phyloP scores from a whole-genome alignment of 345 rosid species.

The Crucihimalaya himalaica region DNA sequence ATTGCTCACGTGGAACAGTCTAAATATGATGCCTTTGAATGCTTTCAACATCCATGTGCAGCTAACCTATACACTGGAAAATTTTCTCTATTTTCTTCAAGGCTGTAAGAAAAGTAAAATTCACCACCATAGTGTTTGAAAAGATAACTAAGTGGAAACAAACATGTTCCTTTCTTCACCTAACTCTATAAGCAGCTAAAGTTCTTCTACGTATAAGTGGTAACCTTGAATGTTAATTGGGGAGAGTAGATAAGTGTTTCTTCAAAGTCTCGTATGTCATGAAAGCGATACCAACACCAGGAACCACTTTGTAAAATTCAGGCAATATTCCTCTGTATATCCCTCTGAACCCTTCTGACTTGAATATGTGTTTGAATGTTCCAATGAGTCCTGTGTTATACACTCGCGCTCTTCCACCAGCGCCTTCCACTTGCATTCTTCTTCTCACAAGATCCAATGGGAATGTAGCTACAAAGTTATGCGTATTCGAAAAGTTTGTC shows the following conservation, averaged over 20 bases:
- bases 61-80: conserved; percentile 46
- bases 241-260: conserved; percentile 47
- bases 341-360: conserved; percentile 78
- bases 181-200: conserved; percentile 24
- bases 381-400: conserved; percentile 76
- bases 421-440: conserved; percentile 97
- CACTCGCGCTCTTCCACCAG: conserved; percentile 82
- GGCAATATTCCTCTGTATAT: conserved; percentile 95
- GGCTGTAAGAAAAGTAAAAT: conserved; percentile 51
- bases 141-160: background rate
- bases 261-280: conserved; percentile 83
- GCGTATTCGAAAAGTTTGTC: background rate
- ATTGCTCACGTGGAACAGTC: conserved; percentile 13
- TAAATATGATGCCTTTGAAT: conserved; percentile 11
- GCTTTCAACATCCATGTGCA: background rate
- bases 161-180: conserved; percentile 23
- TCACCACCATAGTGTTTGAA: conserved; percentile 45
- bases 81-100: background rate
- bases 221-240: background rate
- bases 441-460: conserved; percentile 97
- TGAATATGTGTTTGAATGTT: conserved; percentile 71
- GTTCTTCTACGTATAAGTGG: conserved; percentile 18
- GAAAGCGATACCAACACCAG: conserved; percentile 89
- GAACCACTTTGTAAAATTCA: conserved; percentile 94
- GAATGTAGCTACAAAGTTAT: conserved; percentile 61